A percentile compares a stretch with the other conserved stretches of the same genome.
Evolutionary conservation across 305 asterid species (phyloP).

Genomic region (Ilex paraguariensis): DNA sequence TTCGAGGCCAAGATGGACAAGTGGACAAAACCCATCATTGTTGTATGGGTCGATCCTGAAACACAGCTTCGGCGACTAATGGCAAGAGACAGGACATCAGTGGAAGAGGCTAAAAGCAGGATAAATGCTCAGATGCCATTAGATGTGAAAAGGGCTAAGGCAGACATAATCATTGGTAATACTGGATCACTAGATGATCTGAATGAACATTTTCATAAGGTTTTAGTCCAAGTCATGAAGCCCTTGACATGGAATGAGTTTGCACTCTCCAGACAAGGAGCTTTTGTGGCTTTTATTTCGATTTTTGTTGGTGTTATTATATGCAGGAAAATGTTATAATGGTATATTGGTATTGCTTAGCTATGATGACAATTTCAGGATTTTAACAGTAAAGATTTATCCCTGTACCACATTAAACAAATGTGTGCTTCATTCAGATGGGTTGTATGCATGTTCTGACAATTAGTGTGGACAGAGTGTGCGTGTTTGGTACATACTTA

Average conservation of each 20-base stretch:
- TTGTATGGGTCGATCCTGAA: slow-evolving; percentile 82
- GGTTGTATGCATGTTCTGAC: too few species aligned
- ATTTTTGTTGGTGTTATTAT: slow-evolving; percentile 22
- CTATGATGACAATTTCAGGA: too few species aligned
- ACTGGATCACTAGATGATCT: slow-evolving; percentile 59
- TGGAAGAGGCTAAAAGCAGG: slow-evolving; percentile 70
- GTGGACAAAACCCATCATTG: slow-evolving; percentile 82
- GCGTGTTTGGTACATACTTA: too few species aligned
- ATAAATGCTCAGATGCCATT: slow-evolving; percentile 81
- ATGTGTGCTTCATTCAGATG: too few species aligned
- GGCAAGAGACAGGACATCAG: slow-evolving; percentile 67
- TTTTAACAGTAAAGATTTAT: too few species aligned
- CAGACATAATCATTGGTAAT: slow-evolving; percentile 72
- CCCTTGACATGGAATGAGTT: slow-evolving; percentile 86
- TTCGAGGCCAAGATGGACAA: slow-evolving; percentile 84
- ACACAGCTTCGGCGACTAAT: slow-evolving; percentile 78
- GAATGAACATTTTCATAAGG: slow-evolving; percentile 49
- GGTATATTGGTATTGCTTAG: too few species aligned
- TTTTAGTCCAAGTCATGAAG: slow-evolving; percentile 41
- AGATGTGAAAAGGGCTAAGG: slow-evolving; percentile 63
- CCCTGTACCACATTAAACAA: too few species aligned
- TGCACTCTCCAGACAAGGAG: slow-evolving; percentile 75
- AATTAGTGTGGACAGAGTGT: too few species aligned
- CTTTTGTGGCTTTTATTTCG: slow-evolving; percentile 25
- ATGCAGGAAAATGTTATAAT: slow-evolving; percentile 3